A percentile compares a stretch with the other conserved stretches of the same genome.
These are phyloP conservation scores for Exsudoporus frostii DNA, from an alignment of 768 basidiomycete species.

Conservation along the genomic window DNA sequence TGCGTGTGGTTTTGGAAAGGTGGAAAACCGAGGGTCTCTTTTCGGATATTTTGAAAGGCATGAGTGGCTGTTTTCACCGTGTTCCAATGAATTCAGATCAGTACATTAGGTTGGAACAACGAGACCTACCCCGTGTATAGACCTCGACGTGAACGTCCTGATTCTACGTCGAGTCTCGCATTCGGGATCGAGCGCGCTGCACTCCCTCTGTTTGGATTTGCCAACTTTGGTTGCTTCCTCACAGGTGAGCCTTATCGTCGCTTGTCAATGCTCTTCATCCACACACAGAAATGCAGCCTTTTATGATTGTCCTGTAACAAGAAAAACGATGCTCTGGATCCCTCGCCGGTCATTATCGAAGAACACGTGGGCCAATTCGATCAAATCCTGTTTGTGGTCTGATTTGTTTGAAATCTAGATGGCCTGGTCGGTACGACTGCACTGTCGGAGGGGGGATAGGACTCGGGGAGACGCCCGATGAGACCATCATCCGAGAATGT, in stretches of 20 bases:
- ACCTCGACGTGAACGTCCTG: constrained; percentile 10
- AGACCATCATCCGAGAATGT: constrained; percentile 41
- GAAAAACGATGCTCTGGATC: constrained; percentile 36
- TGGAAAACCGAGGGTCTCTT: constrained; percentile 20
- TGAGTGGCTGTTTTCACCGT: neutral
- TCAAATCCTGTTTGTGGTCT: neutral
- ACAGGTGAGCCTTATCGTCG: constrained; percentile 28
- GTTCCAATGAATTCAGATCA: neutral
- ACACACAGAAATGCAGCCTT: constrained; percentile 26
- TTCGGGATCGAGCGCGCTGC: constrained; percentile 44
- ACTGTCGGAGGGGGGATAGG: constrained; percentile 44
- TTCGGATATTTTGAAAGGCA: constrained; percentile 22
- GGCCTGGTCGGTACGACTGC: constrained; percentile 40
- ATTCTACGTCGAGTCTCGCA: constrained; percentile 14
- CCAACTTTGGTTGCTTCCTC: constrained; percentile 43
- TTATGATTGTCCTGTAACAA: constrained; percentile 30
- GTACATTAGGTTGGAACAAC: constrained; percentile 21
- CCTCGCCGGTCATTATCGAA: constrained; percentile 40
- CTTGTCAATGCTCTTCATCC: neutral
- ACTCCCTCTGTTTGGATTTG: constrained; percentile 43
- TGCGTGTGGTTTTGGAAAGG: constrained; percentile 8
- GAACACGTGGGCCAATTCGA: constrained; percentile 33
- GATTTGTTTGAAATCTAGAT: constrained; percentile 7
- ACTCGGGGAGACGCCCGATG: constrained; percentile 35
- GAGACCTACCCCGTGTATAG: constrained; percentile 26